Percentiles rank a stretch among this genome's conserved stretches.
Conservation (phyloP, 805 yeast genomes). For the Candida ficus region DNA sequence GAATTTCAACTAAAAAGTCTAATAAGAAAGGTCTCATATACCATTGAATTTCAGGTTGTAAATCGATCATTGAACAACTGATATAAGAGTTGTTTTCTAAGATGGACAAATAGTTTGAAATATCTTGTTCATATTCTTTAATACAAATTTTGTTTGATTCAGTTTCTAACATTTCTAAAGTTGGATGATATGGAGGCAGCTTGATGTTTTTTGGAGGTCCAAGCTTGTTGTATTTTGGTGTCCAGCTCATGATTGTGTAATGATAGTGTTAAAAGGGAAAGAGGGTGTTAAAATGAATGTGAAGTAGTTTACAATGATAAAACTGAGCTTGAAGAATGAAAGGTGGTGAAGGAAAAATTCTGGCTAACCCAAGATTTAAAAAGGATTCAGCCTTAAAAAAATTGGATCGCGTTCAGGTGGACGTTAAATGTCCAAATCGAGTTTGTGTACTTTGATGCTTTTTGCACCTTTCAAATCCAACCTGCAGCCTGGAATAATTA, state of each 20-base stretch:
- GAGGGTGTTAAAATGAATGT: too few relatives aligned
- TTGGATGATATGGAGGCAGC: conserved; percentile 27
- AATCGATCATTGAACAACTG: conserved; percentile 53
- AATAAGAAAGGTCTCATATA: conserved; percentile 72
- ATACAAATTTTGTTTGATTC: conserved; percentile 36
- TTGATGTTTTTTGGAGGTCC: conserved; percentile 27
- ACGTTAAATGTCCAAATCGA: neutral
- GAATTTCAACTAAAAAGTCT: conserved; percentile 69
- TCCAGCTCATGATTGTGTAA: conserved; percentile 11
- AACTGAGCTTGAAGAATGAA: neutral
- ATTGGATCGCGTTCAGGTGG: conserved; percentile 5
- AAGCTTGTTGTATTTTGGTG: conserved; percentile 19
- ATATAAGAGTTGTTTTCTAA: conserved; percentile 31
- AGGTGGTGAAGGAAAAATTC: neutral
- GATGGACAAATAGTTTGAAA: conserved; percentile 33
- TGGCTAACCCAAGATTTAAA: conserved; percentile 2
- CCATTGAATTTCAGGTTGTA: conserved; percentile 84
- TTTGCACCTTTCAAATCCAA: conserved; percentile 4
- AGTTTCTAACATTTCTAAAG: conserved; percentile 41
- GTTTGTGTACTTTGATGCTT: conserved; percentile 1
- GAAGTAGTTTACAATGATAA: neutral
- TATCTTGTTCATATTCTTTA: conserved; percentile 38
- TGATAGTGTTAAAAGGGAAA: neutral
- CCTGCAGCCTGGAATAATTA: neutral
- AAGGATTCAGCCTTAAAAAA: neutral